Conservation (phyloP, 2,329 filamentous ascomycete species). For the Botrytis fragariae region DNA sequence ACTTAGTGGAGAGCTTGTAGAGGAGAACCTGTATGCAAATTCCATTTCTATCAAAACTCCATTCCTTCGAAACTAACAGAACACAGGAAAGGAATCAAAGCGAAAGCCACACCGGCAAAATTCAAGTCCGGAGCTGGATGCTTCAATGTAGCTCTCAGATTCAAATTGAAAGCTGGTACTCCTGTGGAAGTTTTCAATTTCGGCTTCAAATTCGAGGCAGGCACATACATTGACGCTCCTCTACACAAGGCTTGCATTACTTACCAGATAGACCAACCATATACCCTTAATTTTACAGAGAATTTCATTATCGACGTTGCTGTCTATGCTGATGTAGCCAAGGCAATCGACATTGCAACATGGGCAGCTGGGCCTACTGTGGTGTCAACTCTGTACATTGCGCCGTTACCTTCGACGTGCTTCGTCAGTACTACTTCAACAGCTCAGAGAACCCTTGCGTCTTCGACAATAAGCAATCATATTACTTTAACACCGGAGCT, state of each 20-base stretch:
- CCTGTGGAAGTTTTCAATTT: constrained; percentile 11
- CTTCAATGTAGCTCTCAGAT: constrained; percentile 20
- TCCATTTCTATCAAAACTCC: too few species aligned
- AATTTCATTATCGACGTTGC: constrained; percentile 17
- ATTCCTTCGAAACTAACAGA: neutral
- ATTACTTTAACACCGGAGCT: neutral
- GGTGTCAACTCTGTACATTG: neutral
- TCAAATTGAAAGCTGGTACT: constrained; percentile 19
- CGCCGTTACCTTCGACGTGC: neutral
- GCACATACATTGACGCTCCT: constrained; percentile 25
- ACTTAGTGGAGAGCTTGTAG: constrained; percentile 19
- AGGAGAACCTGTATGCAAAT: constrained; percentile 22
- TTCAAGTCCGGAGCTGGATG: constrained; percentile 22
- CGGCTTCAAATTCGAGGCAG: constrained; percentile 23
- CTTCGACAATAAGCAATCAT: neutral
- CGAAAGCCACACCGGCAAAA: constrained; percentile 18
- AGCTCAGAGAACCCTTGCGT: neutral
- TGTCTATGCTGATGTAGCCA: neutral
- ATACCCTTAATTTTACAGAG: constrained; percentile 21
- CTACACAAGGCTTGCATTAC: constrained; percentile 23
- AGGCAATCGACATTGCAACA: neutral
- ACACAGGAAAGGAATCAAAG: constrained; percentile 4
- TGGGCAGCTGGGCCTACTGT: neutral
- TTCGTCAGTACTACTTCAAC: neutral
- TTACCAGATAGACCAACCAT: constrained; percentile 16